phyloP scores from a whole-genome alignment of 83 land plant species.

The Diphasiastrum complanatum region DNA sequence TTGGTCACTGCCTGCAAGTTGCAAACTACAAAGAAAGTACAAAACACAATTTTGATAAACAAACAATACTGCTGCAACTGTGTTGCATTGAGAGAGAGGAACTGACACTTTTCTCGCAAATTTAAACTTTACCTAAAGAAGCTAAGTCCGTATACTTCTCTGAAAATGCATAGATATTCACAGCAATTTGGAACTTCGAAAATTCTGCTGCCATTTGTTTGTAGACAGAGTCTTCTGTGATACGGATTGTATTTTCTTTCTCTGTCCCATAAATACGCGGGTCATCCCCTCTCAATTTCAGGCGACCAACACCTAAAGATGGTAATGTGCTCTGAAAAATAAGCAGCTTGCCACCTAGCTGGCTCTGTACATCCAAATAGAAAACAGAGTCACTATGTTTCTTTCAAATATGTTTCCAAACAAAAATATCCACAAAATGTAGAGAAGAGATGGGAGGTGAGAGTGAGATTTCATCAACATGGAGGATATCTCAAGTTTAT shows the following conservation, averaged over 20 bases:
- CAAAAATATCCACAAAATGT: no score
- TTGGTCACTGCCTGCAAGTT: not conserved
- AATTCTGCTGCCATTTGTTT: slow-evolving; percentile 99
- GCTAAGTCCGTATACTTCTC: slow-evolving; percentile 89
- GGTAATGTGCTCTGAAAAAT: slow-evolving; percentile 88
- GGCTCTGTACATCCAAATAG: slow-evolving; percentile 49
- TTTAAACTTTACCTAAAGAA: slow-evolving; percentile 81
- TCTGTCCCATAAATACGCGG: slow-evolving; percentile 83
- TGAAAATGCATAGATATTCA: slow-evolving; percentile 76
- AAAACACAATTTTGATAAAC: not conserved
- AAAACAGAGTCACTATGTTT: no score
- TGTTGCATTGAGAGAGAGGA: no score
- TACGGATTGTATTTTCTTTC: slow-evolving; percentile 63
- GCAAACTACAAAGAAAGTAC: not conserved
- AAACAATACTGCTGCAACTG: no score
- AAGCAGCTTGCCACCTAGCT: slow-evolving; percentile 92
- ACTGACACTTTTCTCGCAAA: no score
- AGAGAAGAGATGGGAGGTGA: no score
- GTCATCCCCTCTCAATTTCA: slow-evolving; percentile 87
- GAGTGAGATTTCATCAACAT: no score
- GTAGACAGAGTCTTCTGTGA: slow-evolving; percentile 91
- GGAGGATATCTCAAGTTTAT: no score
- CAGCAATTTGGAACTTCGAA: slow-evolving; percentile 84
- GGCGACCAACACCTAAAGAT: slow-evolving; percentile 86
- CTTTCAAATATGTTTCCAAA: no score